These are phyloP conservation scores for Alternaria ethzedia DNA, from an alignment of 2,329 filamentous ascomycete species.

Conservation along the genomic window DNA sequence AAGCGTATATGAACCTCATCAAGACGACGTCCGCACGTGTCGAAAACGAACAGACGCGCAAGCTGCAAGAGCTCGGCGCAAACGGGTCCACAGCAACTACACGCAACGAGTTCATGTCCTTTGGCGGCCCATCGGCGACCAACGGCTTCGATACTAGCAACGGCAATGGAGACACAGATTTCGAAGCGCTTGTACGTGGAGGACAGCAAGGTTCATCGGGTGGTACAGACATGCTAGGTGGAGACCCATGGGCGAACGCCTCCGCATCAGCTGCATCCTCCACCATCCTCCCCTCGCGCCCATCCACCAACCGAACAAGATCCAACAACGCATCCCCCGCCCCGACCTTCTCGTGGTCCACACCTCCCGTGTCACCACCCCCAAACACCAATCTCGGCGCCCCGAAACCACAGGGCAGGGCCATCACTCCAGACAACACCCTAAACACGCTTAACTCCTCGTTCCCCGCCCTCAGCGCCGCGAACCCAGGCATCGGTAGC, in stretches of 20 bases:
- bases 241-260: constrained; percentile 51
- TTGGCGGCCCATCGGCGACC: constrained; percentile 61
- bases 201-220: constrained; percentile 54
- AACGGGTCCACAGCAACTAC: constrained; percentile 60
- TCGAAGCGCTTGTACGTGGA: constrained; percentile 88
- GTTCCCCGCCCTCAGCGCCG: constrained; percentile 44
- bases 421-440: constrained; percentile 60
- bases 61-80: constrained; percentile 81
- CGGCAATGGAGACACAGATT: constrained; percentile 73
- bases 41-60: constrained; percentile 86
- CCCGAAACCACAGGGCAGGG: constrained; percentile 46
- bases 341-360: constrained; percentile 57
- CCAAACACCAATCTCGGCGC: constrained; percentile 32
- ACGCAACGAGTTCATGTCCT: constrained; percentile 73
- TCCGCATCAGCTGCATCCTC: constrained; percentile 41
- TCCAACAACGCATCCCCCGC: constrained; percentile 39
- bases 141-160: constrained; percentile 64
- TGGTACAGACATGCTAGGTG: constrained; percentile 50
- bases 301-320: constrained; percentile 32
- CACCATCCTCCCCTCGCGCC: constrained; percentile 39
- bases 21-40: constrained; percentile 79
- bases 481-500: constrained; percentile 43
- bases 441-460: constrained; percentile 49
- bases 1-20: constrained; percentile 87
- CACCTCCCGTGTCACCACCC: constrained; percentile 46